Percentiles rank a stretch among this genome's conserved stretches.
phyloP scores from a whole-genome alignment of 352 stramenopile genomes.

The Phytopythium montanum region DNA sequence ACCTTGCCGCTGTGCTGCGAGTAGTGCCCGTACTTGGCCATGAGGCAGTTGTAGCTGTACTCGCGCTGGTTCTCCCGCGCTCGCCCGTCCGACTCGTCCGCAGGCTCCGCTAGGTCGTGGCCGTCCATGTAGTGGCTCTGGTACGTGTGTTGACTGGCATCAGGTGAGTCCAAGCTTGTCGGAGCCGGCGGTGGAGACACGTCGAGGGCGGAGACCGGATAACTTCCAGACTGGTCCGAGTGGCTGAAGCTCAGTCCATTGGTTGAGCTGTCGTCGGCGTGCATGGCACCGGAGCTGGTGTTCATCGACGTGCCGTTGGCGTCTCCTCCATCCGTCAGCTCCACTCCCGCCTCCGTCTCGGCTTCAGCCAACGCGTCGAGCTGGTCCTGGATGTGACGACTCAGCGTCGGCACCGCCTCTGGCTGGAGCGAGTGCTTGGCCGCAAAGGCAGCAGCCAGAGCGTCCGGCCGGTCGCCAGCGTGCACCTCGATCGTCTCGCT shows the following conservation, averaged over 20 bases:
- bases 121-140: background rate
- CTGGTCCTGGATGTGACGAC: slow-evolving; percentile 56
- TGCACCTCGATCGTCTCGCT: slow-evolving; percentile 72
- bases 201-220: background rate
- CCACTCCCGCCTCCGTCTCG: slow-evolving; percentile 14
- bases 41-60: slow-evolving; percentile 65
- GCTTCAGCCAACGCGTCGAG: slow-evolving; percentile 30
- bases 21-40: slow-evolving; percentile 76
- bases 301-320: too few species aligned
- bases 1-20: slow-evolving; percentile 64
- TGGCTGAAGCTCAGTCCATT: background rate
- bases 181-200: background rate
- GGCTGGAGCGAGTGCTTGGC: slow-evolving; percentile 37
- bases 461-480: slow-evolving; percentile 41
- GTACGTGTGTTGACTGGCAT: background rate
- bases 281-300: background rate
- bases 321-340: background rate
- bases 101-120: slow-evolving; percentile 1
- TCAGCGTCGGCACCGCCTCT: slow-evolving; percentile 52
- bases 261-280: background rate
- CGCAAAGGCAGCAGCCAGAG: slow-evolving; percentile 49
- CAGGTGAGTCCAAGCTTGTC: background rate
- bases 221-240: background rate
- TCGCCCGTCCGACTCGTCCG: slow-evolving; percentile 6
- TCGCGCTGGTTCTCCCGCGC: slow-evolving; percentile 55